These are phyloP conservation scores for Irpex rosettiformis DNA, from an alignment of 1,284 basidiomycete species.

Conservation along the genomic window DNA sequence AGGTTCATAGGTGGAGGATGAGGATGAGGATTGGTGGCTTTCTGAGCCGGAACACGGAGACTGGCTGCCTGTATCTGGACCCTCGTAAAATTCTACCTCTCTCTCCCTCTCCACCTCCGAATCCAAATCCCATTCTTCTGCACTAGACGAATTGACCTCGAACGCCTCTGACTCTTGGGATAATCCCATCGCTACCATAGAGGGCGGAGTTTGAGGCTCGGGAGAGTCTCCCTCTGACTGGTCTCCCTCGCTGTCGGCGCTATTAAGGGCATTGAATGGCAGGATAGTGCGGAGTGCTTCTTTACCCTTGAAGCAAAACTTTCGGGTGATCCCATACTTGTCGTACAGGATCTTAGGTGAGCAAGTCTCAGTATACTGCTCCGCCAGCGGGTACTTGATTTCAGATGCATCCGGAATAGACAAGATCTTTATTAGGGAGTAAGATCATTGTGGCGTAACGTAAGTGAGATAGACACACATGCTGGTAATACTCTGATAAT, in stretches of 20 bases:
- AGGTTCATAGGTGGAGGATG: neutral
- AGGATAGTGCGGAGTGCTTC: neutral
- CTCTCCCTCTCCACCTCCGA: too few species aligned
- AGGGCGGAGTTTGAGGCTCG: neutral
- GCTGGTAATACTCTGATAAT: neutral
- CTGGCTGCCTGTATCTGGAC: too few species aligned
- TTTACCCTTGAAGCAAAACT: neutral
- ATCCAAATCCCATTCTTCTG: neutral
- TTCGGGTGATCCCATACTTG: neutral
- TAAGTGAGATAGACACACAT: neutral
- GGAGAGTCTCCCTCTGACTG: neutral
- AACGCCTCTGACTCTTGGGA: neutral
- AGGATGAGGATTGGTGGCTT: neutral
- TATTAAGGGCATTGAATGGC: neutral
- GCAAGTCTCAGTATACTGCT: neutral
- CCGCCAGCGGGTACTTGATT: neutral
- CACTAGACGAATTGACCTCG: neutral
- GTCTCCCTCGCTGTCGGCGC: neutral
- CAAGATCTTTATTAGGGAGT: neutral
- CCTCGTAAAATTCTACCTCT: too few species aligned
- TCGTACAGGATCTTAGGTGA: neutral
- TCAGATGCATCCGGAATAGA: neutral
- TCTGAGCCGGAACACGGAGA: too few species aligned
- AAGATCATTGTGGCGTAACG: neutral
- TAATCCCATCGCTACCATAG: neutral